Base-by-base conservation (phyloP, 345 rosid species). In the Brassica napus region DNA sequence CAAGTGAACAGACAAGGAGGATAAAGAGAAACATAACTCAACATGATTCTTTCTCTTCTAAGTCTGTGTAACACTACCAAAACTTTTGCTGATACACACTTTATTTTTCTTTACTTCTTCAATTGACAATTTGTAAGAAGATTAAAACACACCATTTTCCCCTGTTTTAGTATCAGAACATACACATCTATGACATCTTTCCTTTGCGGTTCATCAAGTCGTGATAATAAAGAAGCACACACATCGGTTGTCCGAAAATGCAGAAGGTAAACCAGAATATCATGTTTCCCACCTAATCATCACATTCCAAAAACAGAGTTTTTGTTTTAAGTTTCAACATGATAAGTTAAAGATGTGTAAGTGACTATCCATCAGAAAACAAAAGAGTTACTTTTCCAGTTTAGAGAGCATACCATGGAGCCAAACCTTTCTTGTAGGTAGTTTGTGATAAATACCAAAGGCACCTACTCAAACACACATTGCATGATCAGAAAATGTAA, bases 241-340 rank as follows among this genome's bases (percentile, higher is more conserved):
- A 90, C 98, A 92, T 96, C 0, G 99, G 99, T 79, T 96, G 99
- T 35, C 99, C 99, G 59, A 96, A 84, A 44, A 96, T 96, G 92
- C 97, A 86, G 86, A 96, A 96, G 35, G 84, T 65, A 83, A 88
- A 88, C 99, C 99, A 96, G 89, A 96, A 96, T 64, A 92, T 81
- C 95, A 96, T 92, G 72, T 93, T 96, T 4, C 99, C 99, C 80
- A 89, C 98, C 99, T 95, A 70, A 65, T 65, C n/a, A 74, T 64
- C 71, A 34, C 74, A 79, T 72, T 67, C 69, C 78, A 58, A 72
- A 72, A 66, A 37, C 47, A 61, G n/a, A 73, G 30, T 30, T 52
- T 18, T 7, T 54, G 9, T 39, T 8, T 18, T 6, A 28, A 16
- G 30, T 52, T 34, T 47, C 52, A 52, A 10, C 34, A 49, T 18